Evolutionary conservation across 352 stramenopile genomes (phyloP).

Genomic region (Pythium pectinolyticum): DNA sequence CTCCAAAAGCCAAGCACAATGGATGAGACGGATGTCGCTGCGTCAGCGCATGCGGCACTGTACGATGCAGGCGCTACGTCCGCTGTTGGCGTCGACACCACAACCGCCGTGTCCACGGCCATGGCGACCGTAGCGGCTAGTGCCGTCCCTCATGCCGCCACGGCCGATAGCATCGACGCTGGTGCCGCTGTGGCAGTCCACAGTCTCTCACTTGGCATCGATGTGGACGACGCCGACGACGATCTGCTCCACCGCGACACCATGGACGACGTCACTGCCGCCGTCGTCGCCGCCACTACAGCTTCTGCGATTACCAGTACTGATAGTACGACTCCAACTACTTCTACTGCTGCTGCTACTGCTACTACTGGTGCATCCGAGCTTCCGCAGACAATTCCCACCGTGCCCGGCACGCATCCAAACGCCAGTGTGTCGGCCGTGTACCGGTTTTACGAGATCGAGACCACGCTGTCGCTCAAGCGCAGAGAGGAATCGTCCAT

Average conservation of each 20-base stretch:
- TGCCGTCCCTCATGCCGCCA: neutral
- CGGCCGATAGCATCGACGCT: neutral
- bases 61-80: neutral
- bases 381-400: conserved; percentile 11
- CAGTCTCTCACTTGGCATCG: conserved; percentile 14
- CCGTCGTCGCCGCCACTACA: neutral
- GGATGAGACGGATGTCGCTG: neutral
- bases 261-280: conserved; percentile 1
- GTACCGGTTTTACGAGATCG: conserved; percentile 80
- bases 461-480: conserved; percentile 57
- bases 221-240: conserved; percentile 17
- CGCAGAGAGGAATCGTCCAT: conserved; percentile 74
- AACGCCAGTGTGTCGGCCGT: conserved; percentile 54
- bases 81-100: neutral
- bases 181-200: conserved; percentile 6
- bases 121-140: neutral
- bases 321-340: neutral
- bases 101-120: neutral
- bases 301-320: too few relatives aligned
- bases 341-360: too few relatives aligned
- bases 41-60: neutral
- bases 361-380: neutral
- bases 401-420: conserved; percentile 15
- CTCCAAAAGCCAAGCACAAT: neutral
- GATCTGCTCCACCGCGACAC: conserved; percentile 19